A percentile compares a stretch with the other conserved stretches of the same genome.
These are phyloP conservation scores for Hymenoscyphus fraxineus DNA, from an alignment of 2,329 filamentous ascomycete genomes.

Conservation along the genomic window DNA sequence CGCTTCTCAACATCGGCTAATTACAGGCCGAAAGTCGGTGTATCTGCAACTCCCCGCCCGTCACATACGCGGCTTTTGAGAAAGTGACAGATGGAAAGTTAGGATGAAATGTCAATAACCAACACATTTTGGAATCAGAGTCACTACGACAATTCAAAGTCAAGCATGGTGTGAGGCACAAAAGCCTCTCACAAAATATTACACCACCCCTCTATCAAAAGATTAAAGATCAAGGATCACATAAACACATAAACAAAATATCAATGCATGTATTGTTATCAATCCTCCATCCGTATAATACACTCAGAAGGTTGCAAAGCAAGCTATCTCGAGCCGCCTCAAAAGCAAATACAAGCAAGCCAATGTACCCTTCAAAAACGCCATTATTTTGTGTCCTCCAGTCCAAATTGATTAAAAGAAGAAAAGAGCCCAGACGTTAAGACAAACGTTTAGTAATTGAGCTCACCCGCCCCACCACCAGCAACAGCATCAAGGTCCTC, in stretches of 20 bases:
- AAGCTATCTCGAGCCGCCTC: background rate
- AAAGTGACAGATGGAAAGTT: background rate
- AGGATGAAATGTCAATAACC: background rate
- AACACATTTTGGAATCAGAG: background rate
- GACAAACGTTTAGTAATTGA: slow-evolving; percentile 69
- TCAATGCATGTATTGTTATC: slow-evolving; percentile 2
- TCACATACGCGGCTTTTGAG: background rate
- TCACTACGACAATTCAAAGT: background rate
- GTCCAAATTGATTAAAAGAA: background rate
- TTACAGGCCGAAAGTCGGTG: background rate
- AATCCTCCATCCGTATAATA: slow-evolving; percentile 1
- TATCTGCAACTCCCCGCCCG: background rate
- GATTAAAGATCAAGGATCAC: background rate
- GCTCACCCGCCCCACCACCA: slow-evolving; percentile 70
- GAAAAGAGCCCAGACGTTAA: background rate
- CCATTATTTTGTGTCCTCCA: slow-evolving; percentile 2
- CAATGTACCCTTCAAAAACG: background rate
- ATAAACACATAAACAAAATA: background rate
- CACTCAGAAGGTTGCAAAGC: background rate
- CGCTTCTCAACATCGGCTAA: background rate
- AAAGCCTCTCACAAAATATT: too few relatives aligned
- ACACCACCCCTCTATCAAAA: too few relatives aligned
- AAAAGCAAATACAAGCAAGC: background rate
- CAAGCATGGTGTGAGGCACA: too few relatives aligned
- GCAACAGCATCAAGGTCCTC: slow-evolving; percentile 90